phyloP scores from a whole-genome alignment of 106 monocot genomes.

The Amphibolis antarctica region DNA sequence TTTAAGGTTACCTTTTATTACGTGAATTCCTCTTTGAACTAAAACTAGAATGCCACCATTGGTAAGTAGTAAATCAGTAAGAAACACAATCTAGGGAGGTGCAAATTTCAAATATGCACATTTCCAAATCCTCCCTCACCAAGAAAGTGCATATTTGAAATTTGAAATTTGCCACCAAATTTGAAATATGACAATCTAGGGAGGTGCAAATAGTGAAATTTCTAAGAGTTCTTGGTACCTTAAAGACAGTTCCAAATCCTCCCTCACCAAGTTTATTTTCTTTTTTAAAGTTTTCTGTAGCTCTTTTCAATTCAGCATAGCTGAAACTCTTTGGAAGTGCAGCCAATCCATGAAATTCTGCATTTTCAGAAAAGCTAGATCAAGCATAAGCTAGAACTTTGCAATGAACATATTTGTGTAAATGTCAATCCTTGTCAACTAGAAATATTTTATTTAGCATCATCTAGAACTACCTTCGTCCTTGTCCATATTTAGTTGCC shows the following conservation, averaged over 20 bases:
- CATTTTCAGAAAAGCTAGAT: not conserved
- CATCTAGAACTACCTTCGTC: slow-evolving; percentile 13
- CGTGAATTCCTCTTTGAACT: no score
- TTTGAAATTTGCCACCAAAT: no score
- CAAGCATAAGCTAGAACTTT: not conserved
- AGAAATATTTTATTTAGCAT: not conserved
- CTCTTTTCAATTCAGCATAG: not conserved
- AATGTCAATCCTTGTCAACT: not conserved
- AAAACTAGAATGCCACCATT: no score
- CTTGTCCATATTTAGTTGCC: not conserved
- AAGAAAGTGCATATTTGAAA: no score
- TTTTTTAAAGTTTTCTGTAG: not conserved
- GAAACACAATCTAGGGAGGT: no score
- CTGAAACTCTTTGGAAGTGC: not conserved
- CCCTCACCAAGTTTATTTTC: slow-evolving; percentile 1
- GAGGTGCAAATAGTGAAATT: no score
- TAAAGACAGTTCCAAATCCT: not conserved
- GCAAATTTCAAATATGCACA: not conserved
- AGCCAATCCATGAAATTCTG: no score
- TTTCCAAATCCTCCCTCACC: no score
- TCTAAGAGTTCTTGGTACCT: not conserved
- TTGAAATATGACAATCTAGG: no score
- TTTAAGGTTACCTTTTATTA: no score
- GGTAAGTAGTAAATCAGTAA: no score
- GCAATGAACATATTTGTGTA: not conserved